Percentiles rank a stretch among this genome's conserved stretches.
Evolutionary conservation across 352 stramenopile species (phyloP).

Genomic region (Elongisporangium prolatum): DNA sequence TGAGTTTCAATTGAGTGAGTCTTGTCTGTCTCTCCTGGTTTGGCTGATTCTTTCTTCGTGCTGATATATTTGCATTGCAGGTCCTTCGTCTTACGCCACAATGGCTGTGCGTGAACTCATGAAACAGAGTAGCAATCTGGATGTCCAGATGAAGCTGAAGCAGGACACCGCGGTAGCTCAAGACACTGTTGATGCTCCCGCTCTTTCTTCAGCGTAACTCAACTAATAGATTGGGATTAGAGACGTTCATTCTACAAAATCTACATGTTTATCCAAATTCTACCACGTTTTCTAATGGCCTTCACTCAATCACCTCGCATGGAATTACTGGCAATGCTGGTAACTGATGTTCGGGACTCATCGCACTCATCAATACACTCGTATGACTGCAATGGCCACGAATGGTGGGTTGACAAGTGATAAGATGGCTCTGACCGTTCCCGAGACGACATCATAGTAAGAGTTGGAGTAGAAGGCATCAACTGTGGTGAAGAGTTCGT

Average conservation of each 20-base stretch:
- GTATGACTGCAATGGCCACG: neutral
- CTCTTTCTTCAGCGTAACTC: neutral
- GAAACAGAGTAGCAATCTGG: constrained; percentile 88
- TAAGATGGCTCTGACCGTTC: neutral
- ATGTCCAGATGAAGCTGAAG: constrained; percentile 58
- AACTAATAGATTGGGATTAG: neutral
- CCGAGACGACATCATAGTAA: neutral
- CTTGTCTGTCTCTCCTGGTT: neutral
- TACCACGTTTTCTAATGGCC: neutral
- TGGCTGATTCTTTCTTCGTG: neutral
- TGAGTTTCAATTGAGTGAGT: constrained; percentile 72
- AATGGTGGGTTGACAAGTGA: neutral
- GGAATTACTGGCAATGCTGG: neutral
- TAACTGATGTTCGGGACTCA: neutral
- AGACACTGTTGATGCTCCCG: neutral
- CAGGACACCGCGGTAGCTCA: constrained; percentile 11
- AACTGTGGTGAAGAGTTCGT: neutral
- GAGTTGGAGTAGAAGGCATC: neutral
- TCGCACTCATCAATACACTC: neutral
- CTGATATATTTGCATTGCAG: constrained; percentile 8
- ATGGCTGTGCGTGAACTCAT: constrained; percentile 95
- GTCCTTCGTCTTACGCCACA: constrained; percentile 92
- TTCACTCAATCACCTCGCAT: neutral
- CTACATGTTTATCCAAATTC: neutral
- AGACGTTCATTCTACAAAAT: neutral